Base-by-base conservation (phyloP, 352 stramenopile species). In the Elongisporangium undulatum region DNA sequence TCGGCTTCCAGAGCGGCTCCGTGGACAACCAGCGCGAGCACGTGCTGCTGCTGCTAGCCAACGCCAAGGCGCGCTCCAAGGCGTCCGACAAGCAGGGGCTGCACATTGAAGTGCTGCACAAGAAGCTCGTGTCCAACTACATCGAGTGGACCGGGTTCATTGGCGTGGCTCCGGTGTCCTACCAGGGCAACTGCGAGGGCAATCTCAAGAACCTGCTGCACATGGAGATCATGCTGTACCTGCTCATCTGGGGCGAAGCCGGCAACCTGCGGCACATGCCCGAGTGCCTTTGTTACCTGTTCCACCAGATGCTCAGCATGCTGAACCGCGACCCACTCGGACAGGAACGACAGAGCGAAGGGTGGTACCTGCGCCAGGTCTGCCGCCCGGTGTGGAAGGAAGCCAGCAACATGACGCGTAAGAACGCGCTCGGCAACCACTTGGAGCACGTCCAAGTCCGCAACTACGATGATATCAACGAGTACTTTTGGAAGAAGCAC, bases 241-340 rank as follows among this genome's bases (percentile, higher is more conserved):
- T 99, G 51, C 90, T 96, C 63, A 87, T 99, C 26, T 99, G 96
- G 96, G 95, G 96, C n/a, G 96, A 99, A 73, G 86, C 82, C 9
- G 93, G 75, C 41, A 99, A 99, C 72, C 67, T 99, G 39, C 74
- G 95, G 7, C 94, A 98, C 71, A 98, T 99, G 92, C 92, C 96
- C 1, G 96, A 99, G 70, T 98, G 92, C 69, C 63, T 98, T 29
- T 98, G 95, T 73, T 99, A 98, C 66, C 63, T 99, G 15, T 98
- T 98, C 71, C 95, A 99, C 71, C 76, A 90, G 54, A 67, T 79
- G 62, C 57, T 89, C 4, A 62, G 8, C 5, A 71, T 82, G 60
- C 61, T 90, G 0, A 87, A 90, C 58, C 58, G 71, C 21, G 80
- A 90, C 58, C 73, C 82, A n/a, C 67, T 84, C 21, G 74, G 71